Evolutionary conservation across 257 asterid genomes (phyloP), one percentile per base, ranked within the genome.

Genomic region (Cynanchum wilfordii): DNA sequence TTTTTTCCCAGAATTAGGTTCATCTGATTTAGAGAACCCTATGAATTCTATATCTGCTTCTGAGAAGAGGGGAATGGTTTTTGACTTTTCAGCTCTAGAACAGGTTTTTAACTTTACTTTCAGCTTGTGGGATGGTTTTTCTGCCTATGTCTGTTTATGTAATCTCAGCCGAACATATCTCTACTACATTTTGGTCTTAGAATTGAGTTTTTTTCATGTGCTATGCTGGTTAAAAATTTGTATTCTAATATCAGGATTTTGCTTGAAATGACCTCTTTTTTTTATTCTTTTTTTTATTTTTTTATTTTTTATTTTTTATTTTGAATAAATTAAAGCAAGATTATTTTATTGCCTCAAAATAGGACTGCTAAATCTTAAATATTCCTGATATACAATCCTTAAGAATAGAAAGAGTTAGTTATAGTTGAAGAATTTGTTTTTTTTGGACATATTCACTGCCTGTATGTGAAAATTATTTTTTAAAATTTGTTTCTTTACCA

Each of bases 11-110:
- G 72, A 84, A 71, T 76, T 78, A 82, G 89, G 83, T 42, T 81
- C 92, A 70, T 82, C 90, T 55, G 79, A 36, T 82, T 69, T 85
- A 75, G 87, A 76, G 75, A 85, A 65, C 70, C 49, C 74, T 5
- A 69, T 38, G 19, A 68, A 72, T 69, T 79, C 89, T 77, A 69
- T 85, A n/a, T 74, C 69, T 80, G 75, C 81, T 45, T 72, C 86
- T 64, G 82, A 80, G 36, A 82, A 79, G 70, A 96, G 86, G 74
- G 74, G 70, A 73, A n/a, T n/a, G n/a, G n/a, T n/a, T n/a, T n/a
- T n/a, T n/a, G 98, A 89, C 75, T 95, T 95, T 86, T 87, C 93
- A 79, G 92, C 95, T 40, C 78, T 95, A 73, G 99, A 95, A 85
- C 98, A 95, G 99, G 99, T 95, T 78, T 56, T 74, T 73, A 73